Percentiles rank a stretch among this genome's conserved stretches.
Evolutionary conservation across 2,329 filamentous ascomycete species (phyloP).

Genomic region (Epicoccum nigrum): DNA sequence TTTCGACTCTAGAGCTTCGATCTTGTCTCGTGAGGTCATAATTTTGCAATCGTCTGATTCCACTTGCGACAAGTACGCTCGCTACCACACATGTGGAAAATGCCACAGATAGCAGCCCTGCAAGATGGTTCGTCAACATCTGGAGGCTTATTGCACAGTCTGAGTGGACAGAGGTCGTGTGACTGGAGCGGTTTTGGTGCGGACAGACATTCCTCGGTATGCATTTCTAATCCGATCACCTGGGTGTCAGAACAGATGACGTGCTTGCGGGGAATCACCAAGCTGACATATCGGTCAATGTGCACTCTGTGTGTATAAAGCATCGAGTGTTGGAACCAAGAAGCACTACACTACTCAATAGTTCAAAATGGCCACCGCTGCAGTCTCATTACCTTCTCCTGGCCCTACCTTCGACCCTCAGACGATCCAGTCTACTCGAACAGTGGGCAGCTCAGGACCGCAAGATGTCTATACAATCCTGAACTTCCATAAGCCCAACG

Average conservation of each 20-base stretch:
- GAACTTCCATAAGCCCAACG: slow-evolving; percentile 38
- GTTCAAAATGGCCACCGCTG: slow-evolving; percentile 36
- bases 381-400: slow-evolving; percentile 30
- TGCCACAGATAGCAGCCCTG: too few species aligned
- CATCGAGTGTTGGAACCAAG: not conserved
- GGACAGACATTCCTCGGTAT: not conserved
- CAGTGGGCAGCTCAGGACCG: slow-evolving; percentile 6
- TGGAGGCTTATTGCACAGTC: too few species aligned
- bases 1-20: too few species aligned
- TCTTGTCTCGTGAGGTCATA: too few species aligned
- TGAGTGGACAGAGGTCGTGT: too few species aligned
- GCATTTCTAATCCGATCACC: slow-evolving; percentile 30
- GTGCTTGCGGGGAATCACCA: slow-evolving; percentile 42
- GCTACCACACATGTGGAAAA: too few species aligned
- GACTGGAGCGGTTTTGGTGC: not conserved
- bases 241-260: slow-evolving; percentile 26
- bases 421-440: slow-evolving; percentile 12
- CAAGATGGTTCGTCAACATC: too few species aligned
- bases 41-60: too few species aligned
- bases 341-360: not conserved
- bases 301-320: slow-evolving; percentile 11
- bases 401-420: slow-evolving; percentile 25
- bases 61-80: too few species aligned
- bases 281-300: slow-evolving; percentile 32
- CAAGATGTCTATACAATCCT: slow-evolving; percentile 36